phyloP scores from a whole-genome alignment of 306 rosid species.

The Psophocarpus tetragonolobus region DNA sequence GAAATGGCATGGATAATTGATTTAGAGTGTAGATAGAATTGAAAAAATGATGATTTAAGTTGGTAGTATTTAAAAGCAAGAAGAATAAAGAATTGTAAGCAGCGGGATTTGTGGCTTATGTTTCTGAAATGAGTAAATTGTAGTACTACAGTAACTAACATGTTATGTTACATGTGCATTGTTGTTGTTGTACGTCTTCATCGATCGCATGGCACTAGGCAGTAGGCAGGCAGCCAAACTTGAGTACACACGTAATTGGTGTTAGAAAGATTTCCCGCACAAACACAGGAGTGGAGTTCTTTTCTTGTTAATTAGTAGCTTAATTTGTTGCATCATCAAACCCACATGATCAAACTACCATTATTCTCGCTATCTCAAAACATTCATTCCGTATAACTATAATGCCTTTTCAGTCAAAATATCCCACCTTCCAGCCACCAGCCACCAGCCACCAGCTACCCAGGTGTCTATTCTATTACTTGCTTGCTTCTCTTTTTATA shows the following conservation, averaged over 20 bases:
- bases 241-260: slow-evolving; percentile 33
- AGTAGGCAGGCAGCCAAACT: neutral
- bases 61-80: neutral
- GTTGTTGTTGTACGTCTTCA: no score
- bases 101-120: neutral
- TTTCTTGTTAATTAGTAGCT: slow-evolving; percentile 12
- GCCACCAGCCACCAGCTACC: no score
- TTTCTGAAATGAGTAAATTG: neutral
- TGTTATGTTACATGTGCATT: no score
- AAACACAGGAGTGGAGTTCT: slow-evolving; percentile 21
- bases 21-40: neutral
- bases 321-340: slow-evolving; percentile 59
- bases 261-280: slow-evolving; percentile 31
- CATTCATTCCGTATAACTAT: slow-evolving; percentile 35
- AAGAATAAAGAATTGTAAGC: neutral
- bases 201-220: no score
- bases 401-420: slow-evolving; percentile 17
- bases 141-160: neutral
- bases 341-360: slow-evolving; percentile 72
- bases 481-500: no score
- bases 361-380: slow-evolving; percentile 25
- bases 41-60: neutral
- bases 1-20: neutral
- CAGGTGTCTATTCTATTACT: no score
- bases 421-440: no score